phyloP scores from a whole-genome alignment of 176 grass and related monocot species.

The Oryza rufipogon region DNA sequence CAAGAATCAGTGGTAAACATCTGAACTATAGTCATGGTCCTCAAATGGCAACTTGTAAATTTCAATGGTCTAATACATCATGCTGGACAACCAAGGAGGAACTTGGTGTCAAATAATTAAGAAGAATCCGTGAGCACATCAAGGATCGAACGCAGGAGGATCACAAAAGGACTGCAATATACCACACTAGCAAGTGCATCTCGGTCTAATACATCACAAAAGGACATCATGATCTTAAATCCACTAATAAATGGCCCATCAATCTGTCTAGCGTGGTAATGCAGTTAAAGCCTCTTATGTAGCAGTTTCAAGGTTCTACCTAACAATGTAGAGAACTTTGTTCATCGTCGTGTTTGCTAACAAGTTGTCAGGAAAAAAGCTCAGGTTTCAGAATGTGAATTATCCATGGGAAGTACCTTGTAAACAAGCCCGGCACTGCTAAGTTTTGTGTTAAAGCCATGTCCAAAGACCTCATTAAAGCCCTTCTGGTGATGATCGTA shows the following conservation, averaged over 20 bases:
- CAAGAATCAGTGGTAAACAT: constrained; percentile 18
- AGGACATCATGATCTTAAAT: neutral
- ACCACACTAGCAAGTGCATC: no score
- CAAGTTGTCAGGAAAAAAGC: neutral
- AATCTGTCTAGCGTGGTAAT: neutral
- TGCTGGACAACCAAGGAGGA: no score
- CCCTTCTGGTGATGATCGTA: constrained; percentile 99
- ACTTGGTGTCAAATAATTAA: no score
- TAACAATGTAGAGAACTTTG: neutral
- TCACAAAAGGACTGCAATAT: no score
- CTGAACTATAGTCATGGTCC: no score
- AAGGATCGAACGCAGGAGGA: no score
- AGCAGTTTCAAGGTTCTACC: constrained; percentile 8
- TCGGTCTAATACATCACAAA: neutral
- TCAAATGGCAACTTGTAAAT: neutral
- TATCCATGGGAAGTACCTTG: constrained; percentile 55
- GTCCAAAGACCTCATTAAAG: constrained; percentile 83
- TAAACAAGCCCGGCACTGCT: constrained; percentile 99
- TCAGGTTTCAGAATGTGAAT: constrained; percentile 8
- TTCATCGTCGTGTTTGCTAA: neutral
- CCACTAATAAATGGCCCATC: neutral
- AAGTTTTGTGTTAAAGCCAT: constrained; percentile 97
- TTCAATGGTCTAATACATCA: neutral
- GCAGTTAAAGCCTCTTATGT: neutral
- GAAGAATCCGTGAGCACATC: no score